phyloP scores from a whole-genome alignment of 2,329 filamentous ascomycete species.

The Didymella pinodella region DNA sequence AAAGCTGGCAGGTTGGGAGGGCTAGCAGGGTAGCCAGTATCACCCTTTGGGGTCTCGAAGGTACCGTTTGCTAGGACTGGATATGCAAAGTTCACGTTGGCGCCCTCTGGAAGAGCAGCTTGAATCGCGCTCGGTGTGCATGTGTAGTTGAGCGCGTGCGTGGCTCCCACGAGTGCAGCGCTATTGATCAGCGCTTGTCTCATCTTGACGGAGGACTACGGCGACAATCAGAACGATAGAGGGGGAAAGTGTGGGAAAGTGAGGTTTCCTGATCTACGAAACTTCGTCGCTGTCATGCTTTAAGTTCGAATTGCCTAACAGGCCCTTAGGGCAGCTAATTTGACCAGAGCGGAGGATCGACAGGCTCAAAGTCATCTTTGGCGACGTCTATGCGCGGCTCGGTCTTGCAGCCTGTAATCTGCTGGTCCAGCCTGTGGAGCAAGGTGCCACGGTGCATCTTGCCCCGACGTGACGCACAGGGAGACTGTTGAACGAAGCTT shows the following conservation, averaged over 20 bases:
- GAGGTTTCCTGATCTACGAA: neutral
- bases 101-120: conserved; percentile 44
- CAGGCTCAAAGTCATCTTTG: neutral
- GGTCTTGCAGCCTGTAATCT: conserved; percentile 7
- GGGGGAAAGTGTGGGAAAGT: neutral
- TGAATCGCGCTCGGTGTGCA: conserved; percentile 49
- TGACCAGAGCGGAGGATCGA: conserved; percentile 11
- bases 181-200: conserved; percentile 25
- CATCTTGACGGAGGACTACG: conserved; percentile 20
- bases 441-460: conserved; percentile 8
- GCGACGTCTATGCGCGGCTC: conserved; percentile 2
- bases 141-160: conserved; percentile 40
- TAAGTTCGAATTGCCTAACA: conserved; percentile 2
- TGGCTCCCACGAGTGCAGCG: conserved; percentile 29
- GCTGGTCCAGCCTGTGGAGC: conserved; percentile 3
- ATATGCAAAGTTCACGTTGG: conserved; percentile 49
- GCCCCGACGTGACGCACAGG: conserved; percentile 6
- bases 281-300: neutral
- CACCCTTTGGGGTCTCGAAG: conserved; percentile 48
- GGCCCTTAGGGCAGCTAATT: conserved; percentile 10
- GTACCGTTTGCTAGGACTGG: conserved; percentile 47
- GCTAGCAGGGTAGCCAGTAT: conserved; percentile 53
- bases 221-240: neutral
- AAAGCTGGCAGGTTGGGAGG: conserved; percentile 50
- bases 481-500: conserved; percentile 2